Percentiles rank a stretch among this genome's conserved stretches.
phyloP scores from a whole-genome alignment of 2,329 filamentous ascomycete genomes.

The Alternaria novae-zelandiae region DNA sequence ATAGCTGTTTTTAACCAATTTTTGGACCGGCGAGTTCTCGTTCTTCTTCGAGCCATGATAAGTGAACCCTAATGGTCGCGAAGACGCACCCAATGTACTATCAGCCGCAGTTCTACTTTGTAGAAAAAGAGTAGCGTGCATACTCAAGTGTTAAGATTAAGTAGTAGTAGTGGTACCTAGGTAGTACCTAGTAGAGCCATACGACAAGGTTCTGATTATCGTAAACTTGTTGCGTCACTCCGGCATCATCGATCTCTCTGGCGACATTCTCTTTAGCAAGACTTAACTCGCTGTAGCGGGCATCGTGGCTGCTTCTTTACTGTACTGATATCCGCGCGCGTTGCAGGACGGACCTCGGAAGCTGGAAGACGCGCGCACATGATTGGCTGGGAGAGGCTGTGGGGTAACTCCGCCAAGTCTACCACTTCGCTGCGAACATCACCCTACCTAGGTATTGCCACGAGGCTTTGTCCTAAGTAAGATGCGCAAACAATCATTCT shows the following conservation, averaged over 20 bases:
- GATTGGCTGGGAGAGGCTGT: neutral
- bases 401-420: neutral
- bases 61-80: neutral
- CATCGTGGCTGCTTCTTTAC: neutral
- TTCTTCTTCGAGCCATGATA: neutral
- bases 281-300: neutral
- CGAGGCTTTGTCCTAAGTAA: neutral
- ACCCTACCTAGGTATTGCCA: neutral
- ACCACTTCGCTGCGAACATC: neutral
- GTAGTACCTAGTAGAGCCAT: neutral
- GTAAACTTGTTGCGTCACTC: neutral
- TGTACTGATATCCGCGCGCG: neutral
- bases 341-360: neutral
- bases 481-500: neutral
- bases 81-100: neutral
- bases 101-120: neutral
- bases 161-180: neutral
- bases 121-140: neutral
- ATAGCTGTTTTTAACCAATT: neutral
- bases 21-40: neutral
- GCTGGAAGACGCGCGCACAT: neutral
- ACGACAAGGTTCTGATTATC: neutral
- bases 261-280: neutral
- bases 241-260: neutral
- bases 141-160: neutral